Conservation (phyloP, 257 asterid species). For the Echium plantagineum region DNA sequence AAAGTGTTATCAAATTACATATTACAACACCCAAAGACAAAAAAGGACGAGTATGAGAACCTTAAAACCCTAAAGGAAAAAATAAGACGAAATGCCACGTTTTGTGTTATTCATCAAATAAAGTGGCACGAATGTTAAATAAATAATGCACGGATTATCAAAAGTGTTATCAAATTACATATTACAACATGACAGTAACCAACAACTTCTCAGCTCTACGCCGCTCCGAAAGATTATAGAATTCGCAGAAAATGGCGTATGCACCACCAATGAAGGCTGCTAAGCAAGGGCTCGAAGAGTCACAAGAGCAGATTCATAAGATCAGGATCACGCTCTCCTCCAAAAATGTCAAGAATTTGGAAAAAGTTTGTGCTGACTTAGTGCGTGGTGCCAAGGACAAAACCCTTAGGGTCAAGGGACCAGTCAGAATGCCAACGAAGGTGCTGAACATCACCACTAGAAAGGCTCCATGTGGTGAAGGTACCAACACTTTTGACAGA, state of each 20-base stretch:
- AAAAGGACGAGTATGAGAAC: too few relatives aligned
- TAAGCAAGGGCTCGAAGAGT: slow-evolving; percentile 30
- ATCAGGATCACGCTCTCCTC: slow-evolving; percentile 42
- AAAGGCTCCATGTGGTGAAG: slow-evolving; percentile 73
- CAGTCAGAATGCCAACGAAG: slow-evolving; percentile 61
- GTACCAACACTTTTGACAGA: slow-evolving; percentile 14
- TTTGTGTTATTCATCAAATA: too few relatives aligned
- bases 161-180: too few relatives aligned
- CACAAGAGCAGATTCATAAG: slow-evolving; percentile 33
- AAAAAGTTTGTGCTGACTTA: slow-evolving; percentile 18
- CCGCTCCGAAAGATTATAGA: too few relatives aligned
- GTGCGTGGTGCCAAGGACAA: slow-evolving; percentile 68
- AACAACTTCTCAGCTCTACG: too few relatives aligned
- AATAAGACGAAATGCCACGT: too few relatives aligned
- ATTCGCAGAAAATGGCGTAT: slow-evolving; percentile 16
- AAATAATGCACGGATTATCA: too few relatives aligned
- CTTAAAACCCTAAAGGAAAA: too few relatives aligned
- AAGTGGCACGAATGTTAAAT: too few relatives aligned
- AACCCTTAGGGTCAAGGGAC: slow-evolving; percentile 57
- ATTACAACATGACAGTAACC: too few relatives aligned
- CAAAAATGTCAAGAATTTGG: slow-evolving; percentile 31
- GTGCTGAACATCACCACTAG: slow-evolving; percentile 58
- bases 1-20: too few relatives aligned
- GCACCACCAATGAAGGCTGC: slow-evolving; percentile 33
- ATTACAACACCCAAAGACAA: too few relatives aligned